A percentile compares a stretch with the other conserved stretches of the same genome.
Evolutionary conservation across 1,139 yeast species (phyloP).

Genomic region (Candida sojae): DNA sequence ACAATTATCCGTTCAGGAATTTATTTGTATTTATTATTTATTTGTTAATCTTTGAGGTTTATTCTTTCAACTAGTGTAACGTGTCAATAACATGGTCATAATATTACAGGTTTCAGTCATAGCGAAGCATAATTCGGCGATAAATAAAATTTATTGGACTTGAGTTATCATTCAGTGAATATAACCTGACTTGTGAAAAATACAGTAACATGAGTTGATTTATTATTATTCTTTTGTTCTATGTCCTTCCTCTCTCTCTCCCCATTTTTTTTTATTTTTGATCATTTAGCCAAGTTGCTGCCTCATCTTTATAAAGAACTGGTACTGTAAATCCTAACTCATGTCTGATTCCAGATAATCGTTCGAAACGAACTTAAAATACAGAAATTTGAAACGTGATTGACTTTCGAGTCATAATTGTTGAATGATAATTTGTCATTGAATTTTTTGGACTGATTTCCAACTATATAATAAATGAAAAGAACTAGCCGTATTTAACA

Average conservation of each 20-base stretch:
- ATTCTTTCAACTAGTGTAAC: too few species aligned
- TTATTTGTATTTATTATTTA: background rate
- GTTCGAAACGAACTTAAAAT: background rate
- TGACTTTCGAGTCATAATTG: background rate
- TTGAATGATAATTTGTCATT: background rate
- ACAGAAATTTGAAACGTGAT: background rate
- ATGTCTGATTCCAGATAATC: too few species aligned
- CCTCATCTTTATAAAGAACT: background rate
- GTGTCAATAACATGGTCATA: too few species aligned
- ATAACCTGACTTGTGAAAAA: background rate
- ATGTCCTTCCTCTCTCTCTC: too few species aligned
- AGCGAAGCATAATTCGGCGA: too few species aligned
- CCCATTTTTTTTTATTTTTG: too few species aligned
- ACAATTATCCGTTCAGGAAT: background rate
- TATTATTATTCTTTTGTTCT: too few species aligned
- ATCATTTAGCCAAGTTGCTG: too few species aligned
- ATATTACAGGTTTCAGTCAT: too few species aligned
- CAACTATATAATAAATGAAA: background rate
- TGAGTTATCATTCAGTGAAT: too few species aligned
- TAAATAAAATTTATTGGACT: too few species aligned
- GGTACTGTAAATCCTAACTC: background rate
- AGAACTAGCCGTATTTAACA: background rate
- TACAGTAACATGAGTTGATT: background rate
- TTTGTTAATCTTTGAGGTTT: too few species aligned
- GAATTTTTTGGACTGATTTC: background rate